phyloP scores from a whole-genome alignment of 257 asterid species.

The Solanum rostratum region DNA sequence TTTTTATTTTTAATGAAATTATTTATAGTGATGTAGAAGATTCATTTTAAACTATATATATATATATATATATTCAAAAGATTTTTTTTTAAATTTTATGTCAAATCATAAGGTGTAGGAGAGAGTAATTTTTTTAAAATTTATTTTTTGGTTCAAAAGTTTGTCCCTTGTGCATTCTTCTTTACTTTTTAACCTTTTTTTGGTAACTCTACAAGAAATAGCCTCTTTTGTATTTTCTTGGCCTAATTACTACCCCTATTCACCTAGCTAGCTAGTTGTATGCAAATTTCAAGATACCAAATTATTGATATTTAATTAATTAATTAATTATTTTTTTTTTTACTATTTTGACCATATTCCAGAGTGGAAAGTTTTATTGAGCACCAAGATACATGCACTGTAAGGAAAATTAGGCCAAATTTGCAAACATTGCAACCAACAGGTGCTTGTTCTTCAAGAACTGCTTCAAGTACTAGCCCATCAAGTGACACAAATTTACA shows the following conservation, averaged over 20 bases:
- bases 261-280: not conserved
- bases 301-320: not conserved
- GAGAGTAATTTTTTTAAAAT: too few relatives aligned
- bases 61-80: too few relatives aligned
- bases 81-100: too few relatives aligned
- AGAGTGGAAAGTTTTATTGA: slow-evolving; percentile 86
- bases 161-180: not conserved
- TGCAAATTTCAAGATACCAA: not conserved
- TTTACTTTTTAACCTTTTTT: not conserved
- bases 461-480: slow-evolving; percentile 49
- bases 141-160: not conserved
- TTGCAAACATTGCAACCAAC: slow-evolving; percentile 21
- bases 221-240: not conserved
- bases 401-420: slow-evolving; percentile 33
- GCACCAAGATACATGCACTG: slow-evolving; percentile 61
- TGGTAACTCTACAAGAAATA: not conserved
- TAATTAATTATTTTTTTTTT: too few relatives aligned
- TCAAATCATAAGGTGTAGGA: too few relatives aligned
- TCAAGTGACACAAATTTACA: slow-evolving; percentile 21
- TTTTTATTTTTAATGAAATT: too few relatives aligned
- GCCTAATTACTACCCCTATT: not conserved
- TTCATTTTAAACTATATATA: too few relatives aligned
- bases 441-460: slow-evolving; percentile 28
- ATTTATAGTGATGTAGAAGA: too few relatives aligned
- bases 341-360: not conserved